Evolutionary conservation across 2,329 filamentous ascomycete species (phyloP), one percentile per base, ranked within the genome.

Genomic region (Calonectria multiphialidica): DNA sequence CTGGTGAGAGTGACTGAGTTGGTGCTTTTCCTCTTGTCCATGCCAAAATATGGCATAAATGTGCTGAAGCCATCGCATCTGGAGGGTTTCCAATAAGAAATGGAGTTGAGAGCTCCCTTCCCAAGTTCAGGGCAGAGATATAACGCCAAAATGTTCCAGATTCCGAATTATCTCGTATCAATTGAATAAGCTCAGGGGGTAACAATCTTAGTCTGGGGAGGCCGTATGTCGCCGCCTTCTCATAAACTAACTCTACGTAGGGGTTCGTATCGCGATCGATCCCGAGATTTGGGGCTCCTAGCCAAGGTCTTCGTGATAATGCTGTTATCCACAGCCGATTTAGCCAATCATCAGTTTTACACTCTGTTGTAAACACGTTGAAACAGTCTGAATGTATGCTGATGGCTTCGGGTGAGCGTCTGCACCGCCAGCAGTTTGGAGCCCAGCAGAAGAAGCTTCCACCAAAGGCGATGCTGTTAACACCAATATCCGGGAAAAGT

Each of bases 371-470:
- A 44, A 67, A 67, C 8, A 67, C n/a, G 1, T 28, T 37, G 21
- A 61, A 49, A 23, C 65, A 67, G 21, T 67, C 65, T 5, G 28
- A 30, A 25, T 67, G 65, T 15, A 67, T 40, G 9, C 28, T 53
- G 8, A 61, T 18, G 15, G 50, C 65, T 16, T 67, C 50, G 9
- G 53, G 53, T 15, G 65, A 35, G 2, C 28, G 28, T 18, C 3
- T 8, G 23, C 65, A 61, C 8, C 53, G 65, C 53, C 50, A 61
- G 12, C 65, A 67, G 15, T 49, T 49, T 23, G 42, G 12, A 8
- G 28, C 6, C 65, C 65, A 61, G 42, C 65, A 67, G 28, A 67
- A 18, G 13, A 16, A 18, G 3, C 2, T n/a, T 40, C 23, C 53
- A 3, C n/a, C 3, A n/a, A 40, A 6, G 8, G 13, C 7, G 12